A percentile compares a stretch with the other conserved stretches of the same genome.
Conservation (phyloP, 1,284 basidiomycete species). For the Mycena sp. region DNA sequence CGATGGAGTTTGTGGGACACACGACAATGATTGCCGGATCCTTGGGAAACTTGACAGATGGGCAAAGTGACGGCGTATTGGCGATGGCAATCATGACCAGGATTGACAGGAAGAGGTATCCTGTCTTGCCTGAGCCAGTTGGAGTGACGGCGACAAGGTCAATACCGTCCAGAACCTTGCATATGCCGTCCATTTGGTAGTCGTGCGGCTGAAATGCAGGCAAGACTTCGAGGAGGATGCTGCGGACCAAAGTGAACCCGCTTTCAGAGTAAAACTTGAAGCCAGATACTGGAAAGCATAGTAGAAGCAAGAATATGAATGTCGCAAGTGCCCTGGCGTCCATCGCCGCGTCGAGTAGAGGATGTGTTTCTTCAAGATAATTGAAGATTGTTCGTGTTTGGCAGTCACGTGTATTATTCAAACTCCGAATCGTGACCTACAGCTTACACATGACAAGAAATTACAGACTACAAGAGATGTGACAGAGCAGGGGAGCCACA, state of each 20-base stretch:
- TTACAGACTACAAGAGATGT: no score
- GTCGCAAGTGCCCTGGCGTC: no score
- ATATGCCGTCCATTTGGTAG: slow-evolving; percentile 22
- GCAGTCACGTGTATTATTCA: no score
- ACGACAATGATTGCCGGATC: slow-evolving; percentile 12
- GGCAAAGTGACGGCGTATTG: background rate
- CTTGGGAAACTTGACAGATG: background rate
- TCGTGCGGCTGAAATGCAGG: slow-evolving; percentile 18
- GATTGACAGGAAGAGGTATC: background rate
- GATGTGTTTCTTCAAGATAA: no score
- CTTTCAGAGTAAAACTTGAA: background rate
- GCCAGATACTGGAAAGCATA: no score
- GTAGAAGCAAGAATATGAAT: no score
- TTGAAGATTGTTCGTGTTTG: no score
- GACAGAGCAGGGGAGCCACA: no score
- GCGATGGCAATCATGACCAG: slow-evolving; percentile 1
- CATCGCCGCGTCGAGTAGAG: no score
- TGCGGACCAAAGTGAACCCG: slow-evolving; percentile 1
- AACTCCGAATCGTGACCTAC: no score
- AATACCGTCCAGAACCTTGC: slow-evolving; percentile 4
- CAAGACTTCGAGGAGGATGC: slow-evolving; percentile 6
- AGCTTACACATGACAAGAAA: no score
- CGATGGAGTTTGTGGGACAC: slow-evolving; percentile 8
- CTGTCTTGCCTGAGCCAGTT: slow-evolving; percentile 16
- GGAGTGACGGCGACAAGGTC: slow-evolving; percentile 17